phyloP scores from a whole-genome alignment of 345 rosid species.

The Dipteronia sinensis region DNA sequence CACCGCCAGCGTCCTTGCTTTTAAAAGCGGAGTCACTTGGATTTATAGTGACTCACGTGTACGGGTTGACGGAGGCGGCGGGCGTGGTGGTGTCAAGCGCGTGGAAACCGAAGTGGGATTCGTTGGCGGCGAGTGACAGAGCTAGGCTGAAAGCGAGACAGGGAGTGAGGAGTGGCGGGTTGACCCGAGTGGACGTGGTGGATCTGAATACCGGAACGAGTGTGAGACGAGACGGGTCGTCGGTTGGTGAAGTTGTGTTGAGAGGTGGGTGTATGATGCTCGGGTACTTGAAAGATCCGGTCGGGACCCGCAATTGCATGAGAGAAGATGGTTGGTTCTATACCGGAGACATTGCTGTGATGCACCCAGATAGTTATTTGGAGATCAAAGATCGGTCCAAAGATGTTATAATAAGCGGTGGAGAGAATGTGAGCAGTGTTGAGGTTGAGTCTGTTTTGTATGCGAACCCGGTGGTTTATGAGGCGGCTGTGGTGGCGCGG shows the following conservation, averaged over 20 bases:
- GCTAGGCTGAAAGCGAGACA: background rate
- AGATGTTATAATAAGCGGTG: conserved; percentile 5
- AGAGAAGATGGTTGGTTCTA: background rate
- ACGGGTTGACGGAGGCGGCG: background rate
- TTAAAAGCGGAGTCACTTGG: background rate
- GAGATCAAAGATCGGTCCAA: conserved; percentile 10
- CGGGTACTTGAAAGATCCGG: background rate
- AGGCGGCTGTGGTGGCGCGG: background rate
- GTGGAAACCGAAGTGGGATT: conserved; percentile 9
- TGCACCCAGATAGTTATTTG: conserved; percentile 1
- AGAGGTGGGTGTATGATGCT: background rate
- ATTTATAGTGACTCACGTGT: background rate
- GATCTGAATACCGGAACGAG: background rate
- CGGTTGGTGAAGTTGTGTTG: conserved; percentile 1
- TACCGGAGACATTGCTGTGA: background rate
- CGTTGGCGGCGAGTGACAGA: background rate
- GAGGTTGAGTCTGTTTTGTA: background rate
- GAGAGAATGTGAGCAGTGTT: background rate
- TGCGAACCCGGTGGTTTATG: background rate
- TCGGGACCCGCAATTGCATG: background rate
- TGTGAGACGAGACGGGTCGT: background rate
- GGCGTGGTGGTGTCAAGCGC: background rate
- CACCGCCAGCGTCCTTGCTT: background rate
- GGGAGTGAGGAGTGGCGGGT: background rate
- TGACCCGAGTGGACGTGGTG: background rate